Percentiles rank a stretch among this genome's conserved stretches.
These are phyloP conservation scores for Penicillium taxi DNA, from an alignment of 495 filamentous ascomycete genomes.

Conservation along the genomic window DNA sequence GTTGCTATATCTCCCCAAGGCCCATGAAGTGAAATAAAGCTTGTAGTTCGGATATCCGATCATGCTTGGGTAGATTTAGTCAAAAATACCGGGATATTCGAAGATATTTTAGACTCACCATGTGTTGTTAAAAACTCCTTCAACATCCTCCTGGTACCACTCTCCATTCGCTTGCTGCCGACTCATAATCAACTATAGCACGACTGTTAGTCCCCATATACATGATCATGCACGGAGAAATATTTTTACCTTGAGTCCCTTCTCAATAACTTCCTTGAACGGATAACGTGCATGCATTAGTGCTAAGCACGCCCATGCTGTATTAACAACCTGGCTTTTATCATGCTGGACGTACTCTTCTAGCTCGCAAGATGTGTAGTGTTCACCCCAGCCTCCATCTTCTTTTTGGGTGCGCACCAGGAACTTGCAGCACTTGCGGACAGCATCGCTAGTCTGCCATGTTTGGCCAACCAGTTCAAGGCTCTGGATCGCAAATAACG, in stretches of 20 bases:
- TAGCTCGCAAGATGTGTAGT: not conserved
- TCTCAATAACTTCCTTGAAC: not conserved
- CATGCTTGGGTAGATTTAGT: too few relatives aligned
- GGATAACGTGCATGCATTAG: not conserved
- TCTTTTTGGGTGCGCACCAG: not conserved
- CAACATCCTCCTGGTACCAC: not conserved
- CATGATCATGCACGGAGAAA: not conserved
- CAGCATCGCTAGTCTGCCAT: not conserved
- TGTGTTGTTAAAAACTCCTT: not conserved
- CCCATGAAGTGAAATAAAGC: too few relatives aligned
- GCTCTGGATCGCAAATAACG: not conserved
- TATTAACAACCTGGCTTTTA: not conserved
- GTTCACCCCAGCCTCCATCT: not conserved
- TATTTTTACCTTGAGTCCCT: not conserved
- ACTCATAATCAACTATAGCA: not conserved
- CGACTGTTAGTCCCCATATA: not conserved
- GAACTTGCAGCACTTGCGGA: not conserved
- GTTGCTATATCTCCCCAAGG: too few relatives aligned
- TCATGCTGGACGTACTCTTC: not conserved
- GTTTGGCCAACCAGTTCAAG: not conserved
- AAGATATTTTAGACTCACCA: not conserved
- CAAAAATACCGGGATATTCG: too few relatives aligned
- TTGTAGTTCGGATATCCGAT: too few relatives aligned
- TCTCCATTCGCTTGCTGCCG: not conserved
- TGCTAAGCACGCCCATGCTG: not conserved